Base-by-base conservation (phyloP, 148 eudicot species). In the Vaccinium vitisidaea region DNA sequence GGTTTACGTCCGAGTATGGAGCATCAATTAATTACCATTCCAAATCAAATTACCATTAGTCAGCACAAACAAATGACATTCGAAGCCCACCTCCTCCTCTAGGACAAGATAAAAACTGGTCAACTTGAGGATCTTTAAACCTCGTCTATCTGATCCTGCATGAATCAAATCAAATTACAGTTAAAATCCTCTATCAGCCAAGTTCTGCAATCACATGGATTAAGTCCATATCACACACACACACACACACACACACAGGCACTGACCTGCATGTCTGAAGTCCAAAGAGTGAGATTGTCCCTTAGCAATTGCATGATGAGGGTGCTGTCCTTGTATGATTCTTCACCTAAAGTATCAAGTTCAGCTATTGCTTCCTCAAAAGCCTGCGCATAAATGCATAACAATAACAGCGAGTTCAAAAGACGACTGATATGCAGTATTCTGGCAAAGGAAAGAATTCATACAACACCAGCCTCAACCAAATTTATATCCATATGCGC, bases 321-420 rank as follows among this genome's bases (percentile, higher is more conserved):
- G n/a, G 94, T 91, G 89, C 91, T 90, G 84, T 91, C 94, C 79
- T 90, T 92, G 86, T 91, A 91, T 63, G 92, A 91, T 70, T 91
- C 94, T 83, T 91, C 93, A 75, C 92, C 92, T 84, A 90, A 48
- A 19, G 93, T 91, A 81, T 91, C 94, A 81, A 91, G 90, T 84
- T 91, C 94, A 85, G 92, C 91, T 74, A 92, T 88, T 27, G 94
- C 94, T 85, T 91, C 92, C 88, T 92, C 94, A 85, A 92, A 92
- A 71, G 94, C 94, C 93, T 92, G 83, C 76, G 58, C 54, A 49
- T 15, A 52, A 69, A 69, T 54, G 32, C 32, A 76, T 16, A 21
- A 43, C 4, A 18, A 69, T 10, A 50, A 8, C 16, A 32, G 27
- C 1, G 8, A 30, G 54, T 8, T 50, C 14, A 69, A 65, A 39